A percentile compares a stretch with the other conserved stretches of the same genome.
phyloP scores from a whole-genome alignment of 2,329 filamentous ascomycete genomes.

The Aspergillus clavatus region DNA sequence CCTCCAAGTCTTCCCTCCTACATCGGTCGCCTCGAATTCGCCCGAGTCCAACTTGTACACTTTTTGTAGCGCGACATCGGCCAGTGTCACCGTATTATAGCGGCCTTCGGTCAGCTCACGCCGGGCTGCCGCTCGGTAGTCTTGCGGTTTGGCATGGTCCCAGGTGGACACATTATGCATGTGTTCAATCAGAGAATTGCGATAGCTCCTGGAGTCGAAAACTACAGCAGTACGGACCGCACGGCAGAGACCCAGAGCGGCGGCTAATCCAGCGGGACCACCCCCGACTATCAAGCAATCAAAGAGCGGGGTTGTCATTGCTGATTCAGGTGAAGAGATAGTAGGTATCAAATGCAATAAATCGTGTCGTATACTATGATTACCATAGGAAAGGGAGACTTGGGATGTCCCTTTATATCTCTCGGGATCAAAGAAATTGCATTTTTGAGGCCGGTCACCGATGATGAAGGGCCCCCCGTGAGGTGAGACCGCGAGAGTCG shows the following conservation, averaged over 20 bases:
- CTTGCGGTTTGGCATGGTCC: conserved; percentile 33
- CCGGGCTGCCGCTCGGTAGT: conserved; percentile 31
- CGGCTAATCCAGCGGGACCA: conserved; percentile 42
- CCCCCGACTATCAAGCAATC: conserved; percentile 33
- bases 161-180: conserved; percentile 45
- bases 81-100: conserved; percentile 1
- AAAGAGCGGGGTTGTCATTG: not conserved
- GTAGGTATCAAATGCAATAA: not conserved
- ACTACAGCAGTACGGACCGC: conserved; percentile 38
- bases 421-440: not conserved
- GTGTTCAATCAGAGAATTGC: conserved; percentile 40
- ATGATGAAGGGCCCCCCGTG: not conserved
- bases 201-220: conserved; percentile 43
- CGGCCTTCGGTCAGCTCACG: conserved; percentile 22
- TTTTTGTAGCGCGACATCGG: not conserved
- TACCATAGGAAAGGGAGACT: not conserved
- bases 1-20: conserved; percentile 38
- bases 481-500: not conserved
- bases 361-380: not conserved
- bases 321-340: not conserved
- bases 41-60: conserved; percentile 3
- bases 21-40: conserved; percentile 41
- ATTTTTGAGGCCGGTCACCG: not conserved
- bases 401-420: not conserved
- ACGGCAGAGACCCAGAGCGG: conserved; percentile 37